Conservation (phyloP, 768 basidiomycete species). For the Arthromyces matolae region DNA sequence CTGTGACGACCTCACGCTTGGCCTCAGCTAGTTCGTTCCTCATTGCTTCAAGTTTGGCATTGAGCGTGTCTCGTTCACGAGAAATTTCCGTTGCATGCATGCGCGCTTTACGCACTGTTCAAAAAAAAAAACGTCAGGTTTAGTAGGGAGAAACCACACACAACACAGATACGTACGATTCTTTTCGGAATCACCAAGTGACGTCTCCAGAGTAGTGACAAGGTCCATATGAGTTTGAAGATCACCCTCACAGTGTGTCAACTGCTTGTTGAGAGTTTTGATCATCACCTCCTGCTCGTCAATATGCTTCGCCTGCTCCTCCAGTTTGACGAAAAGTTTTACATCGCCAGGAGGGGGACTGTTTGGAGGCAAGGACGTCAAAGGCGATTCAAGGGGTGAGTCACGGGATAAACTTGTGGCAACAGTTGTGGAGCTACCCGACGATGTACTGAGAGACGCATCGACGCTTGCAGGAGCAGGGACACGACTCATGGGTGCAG, state of each 20-base stretch:
- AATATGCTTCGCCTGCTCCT: slow-evolving; percentile 70
- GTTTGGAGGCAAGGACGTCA: slow-evolving; percentile 50
- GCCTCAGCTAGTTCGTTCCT: slow-evolving; percentile 73
- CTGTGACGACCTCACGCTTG: slow-evolving; percentile 73
- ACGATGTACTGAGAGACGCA: slow-evolving; percentile 54
- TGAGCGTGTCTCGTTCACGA: slow-evolving; percentile 78
- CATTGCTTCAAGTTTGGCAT: slow-evolving; percentile 58
- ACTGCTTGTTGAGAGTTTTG: slow-evolving; percentile 89
- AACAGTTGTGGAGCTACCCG: slow-evolving; percentile 48
- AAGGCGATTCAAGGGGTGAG: slow-evolving; percentile 65
- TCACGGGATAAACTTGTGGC: slow-evolving; percentile 61
- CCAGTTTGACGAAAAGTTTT: slow-evolving; percentile 56
- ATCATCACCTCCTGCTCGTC: slow-evolving; percentile 90
- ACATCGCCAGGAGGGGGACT: slow-evolving; percentile 43
- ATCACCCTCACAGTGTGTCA: slow-evolving; percentile 91
- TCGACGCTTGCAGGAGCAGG: slow-evolving; percentile 39
- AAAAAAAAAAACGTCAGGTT: slow-evolving; percentile 5
- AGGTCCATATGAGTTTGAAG: slow-evolving; percentile 90
- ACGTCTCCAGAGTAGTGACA: slow-evolving; percentile 78
- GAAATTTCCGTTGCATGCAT: slow-evolving; percentile 91
- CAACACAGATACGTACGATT: slow-evolving; percentile 73
- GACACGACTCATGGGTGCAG: slow-evolving; percentile 69
- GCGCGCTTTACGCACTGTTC: slow-evolving; percentile 83
- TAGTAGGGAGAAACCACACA: slow-evolving; percentile 2
- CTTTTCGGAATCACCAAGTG: slow-evolving; percentile 88